phyloP scores from a whole-genome alignment of 495 filamentous ascomycete species.

The Penicillium crystallinum region DNA sequence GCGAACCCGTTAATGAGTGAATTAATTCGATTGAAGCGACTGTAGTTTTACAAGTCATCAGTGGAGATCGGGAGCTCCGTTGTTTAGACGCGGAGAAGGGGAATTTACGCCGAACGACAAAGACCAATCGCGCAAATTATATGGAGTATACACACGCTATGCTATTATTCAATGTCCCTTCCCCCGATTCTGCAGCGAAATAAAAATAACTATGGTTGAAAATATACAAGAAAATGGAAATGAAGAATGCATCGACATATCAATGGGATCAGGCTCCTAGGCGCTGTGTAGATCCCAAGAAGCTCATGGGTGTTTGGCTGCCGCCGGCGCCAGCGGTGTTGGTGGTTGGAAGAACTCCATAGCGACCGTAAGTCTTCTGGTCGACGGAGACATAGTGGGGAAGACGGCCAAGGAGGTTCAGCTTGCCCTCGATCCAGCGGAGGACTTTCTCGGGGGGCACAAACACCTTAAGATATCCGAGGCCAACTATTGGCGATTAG shows the following conservation, averaged over 20 bases:
- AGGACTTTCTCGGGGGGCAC: conserved; percentile 77
- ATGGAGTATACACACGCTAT: conserved; percentile 23
- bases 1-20: conserved; percentile 7
- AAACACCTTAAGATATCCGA: conserved; percentile 80
- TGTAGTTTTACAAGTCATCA: conserved; percentile 6
- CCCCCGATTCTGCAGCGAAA: conserved; percentile 7
- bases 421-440: conserved; percentile 76
- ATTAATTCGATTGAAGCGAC: conserved; percentile 3
- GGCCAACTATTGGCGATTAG: conserved; percentile 53
- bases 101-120: conserved; percentile 21
- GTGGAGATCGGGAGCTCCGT: conserved; percentile 13
- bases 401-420: conserved; percentile 74
- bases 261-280: conserved; percentile 49
- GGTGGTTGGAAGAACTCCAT: conserved; percentile 73
- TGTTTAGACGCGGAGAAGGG: conserved; percentile 21
- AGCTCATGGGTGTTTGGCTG: conserved; percentile 48
- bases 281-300: conserved; percentile 57
- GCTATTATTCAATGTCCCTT: conserved; percentile 18
- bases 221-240: conserved; percentile 34
- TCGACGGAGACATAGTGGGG: conserved; percentile 90
- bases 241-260: conserved; percentile 1
- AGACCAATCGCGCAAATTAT: conserved; percentile 22
- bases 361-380: conserved; percentile 94
- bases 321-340: conserved; percentile 32
- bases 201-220: conserved; percentile 18